Percentiles rank a stretch among this genome's conserved stretches.
phyloP scores from a whole-genome alignment of 2,329 filamentous ascomycete genomes.

The Aspergillus sp. region DNA sequence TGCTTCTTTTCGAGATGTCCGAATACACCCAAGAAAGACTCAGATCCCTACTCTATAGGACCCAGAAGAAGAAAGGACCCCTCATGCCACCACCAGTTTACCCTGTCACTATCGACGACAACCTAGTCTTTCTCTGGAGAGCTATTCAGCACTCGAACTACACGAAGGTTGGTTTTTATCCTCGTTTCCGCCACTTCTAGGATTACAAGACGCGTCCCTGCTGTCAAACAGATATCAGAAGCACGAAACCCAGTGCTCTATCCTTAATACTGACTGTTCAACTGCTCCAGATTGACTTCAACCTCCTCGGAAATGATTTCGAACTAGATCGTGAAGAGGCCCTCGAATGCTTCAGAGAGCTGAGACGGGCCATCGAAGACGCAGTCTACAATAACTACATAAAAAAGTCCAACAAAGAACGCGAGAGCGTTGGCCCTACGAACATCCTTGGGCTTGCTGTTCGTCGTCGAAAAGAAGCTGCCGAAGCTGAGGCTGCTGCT shows the following conservation, averaged over 20 bases:
- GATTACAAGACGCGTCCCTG: not conserved
- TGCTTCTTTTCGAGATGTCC: not conserved
- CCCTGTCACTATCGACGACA: constrained; percentile 22
- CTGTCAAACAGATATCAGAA: not conserved
- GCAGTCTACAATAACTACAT: not conserved
- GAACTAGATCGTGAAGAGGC: not conserved
- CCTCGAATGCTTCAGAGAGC: not conserved
- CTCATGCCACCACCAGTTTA: constrained; percentile 27
- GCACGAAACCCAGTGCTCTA: not conserved
- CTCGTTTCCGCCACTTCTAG: not conserved
- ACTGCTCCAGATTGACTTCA: not conserved
- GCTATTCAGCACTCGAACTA: constrained; percentile 35
- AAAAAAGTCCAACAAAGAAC: not conserved
- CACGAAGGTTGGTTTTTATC: constrained; percentile 25
- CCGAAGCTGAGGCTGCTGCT: not conserved
- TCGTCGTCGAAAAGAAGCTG: not conserved
- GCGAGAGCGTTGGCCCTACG: not conserved
- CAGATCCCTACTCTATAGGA: not conserved
- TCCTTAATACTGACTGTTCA: not conserved
- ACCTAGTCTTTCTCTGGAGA: constrained; percentile 37
- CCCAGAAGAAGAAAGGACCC: constrained; percentile 13
- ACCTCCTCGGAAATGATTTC: not conserved
- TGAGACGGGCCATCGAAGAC: not conserved
- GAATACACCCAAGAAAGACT: not conserved
- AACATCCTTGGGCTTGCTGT: not conserved